These are phyloP conservation scores for Diplocarpon rosae DNA, from an alignment of 2,329 filamentous ascomycete genomes.

Conservation along the genomic window DNA sequence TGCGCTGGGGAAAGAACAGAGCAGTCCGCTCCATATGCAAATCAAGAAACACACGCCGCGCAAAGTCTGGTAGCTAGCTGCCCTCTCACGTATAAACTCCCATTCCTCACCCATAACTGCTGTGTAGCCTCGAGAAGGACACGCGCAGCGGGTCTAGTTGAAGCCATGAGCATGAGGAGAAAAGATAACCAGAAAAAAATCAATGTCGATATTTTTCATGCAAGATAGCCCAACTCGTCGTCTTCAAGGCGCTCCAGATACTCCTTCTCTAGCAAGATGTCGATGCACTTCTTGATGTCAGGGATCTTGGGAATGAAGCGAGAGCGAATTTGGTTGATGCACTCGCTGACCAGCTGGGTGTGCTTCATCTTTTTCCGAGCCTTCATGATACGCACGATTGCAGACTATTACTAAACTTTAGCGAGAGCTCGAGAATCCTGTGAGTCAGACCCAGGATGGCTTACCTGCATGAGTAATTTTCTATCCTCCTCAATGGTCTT, in stretches of 20 bases:
- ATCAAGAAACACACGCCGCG: not conserved
- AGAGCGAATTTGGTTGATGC: slow-evolving; percentile 86
- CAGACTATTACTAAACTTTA: slow-evolving; percentile 57
- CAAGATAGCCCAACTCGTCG: slow-evolving; percentile 89
- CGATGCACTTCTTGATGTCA: slow-evolving; percentile 99
- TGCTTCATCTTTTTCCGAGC: slow-evolving; percentile 99
- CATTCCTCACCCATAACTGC: not conserved
- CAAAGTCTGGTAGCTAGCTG: too few species aligned
- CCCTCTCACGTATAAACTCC: slow-evolving; percentile 1
- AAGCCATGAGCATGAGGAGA: too few species aligned
- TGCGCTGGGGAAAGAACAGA: slow-evolving; percentile 1
- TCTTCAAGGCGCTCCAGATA: slow-evolving; percentile 93
- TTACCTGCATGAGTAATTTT: slow-evolving; percentile 90
- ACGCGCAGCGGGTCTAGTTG: too few species aligned
- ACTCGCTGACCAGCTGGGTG: slow-evolving; percentile 84
- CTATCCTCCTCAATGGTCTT: slow-evolving; percentile 99
- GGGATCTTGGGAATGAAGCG: slow-evolving; percentile 87
- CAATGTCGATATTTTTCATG: slow-evolving; percentile 38
- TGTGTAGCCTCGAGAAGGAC: not conserved
- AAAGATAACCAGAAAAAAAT: not conserved
- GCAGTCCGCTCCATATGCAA: slow-evolving; percentile 14
- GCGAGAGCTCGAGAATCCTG: slow-evolving; percentile 2
- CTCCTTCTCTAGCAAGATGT: slow-evolving; percentile 96
- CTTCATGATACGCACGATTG: slow-evolving; percentile 99
- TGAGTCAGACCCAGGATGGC: slow-evolving; percentile 26